Base-by-base conservation (phyloP, 805 yeast species). In the Wickerhamomyces sydowiorum region DNA sequence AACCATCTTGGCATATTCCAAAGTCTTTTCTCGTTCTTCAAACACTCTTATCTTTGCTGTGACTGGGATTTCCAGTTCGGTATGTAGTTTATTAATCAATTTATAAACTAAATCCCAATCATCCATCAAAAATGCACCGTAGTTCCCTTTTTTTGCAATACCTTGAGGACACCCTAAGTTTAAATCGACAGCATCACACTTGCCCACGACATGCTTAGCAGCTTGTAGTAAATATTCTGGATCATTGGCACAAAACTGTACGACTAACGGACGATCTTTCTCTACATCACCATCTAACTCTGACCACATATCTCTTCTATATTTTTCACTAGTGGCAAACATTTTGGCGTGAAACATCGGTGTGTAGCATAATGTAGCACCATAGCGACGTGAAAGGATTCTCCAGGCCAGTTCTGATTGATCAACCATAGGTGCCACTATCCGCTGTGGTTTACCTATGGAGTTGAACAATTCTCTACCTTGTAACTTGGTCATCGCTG, bases 371-470 rank as follows among this genome's bases (percentile, higher is more conserved):
- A 93, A 67, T 2, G 89, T 87, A 0, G 99, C 98, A 3, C 99
- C 99, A 54, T 90, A 83, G 45, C 74, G 70, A 42, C 98, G 73
- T 3, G 95, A 85, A 14, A 93, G 67, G 15, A 86, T 74, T 49
- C 99, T 72, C 98, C 98, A 93, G 2, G 96, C 98, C 17, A 93
- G 71, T 57, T 93, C 99, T 4, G 91, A 81, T 51, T 89, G 97
- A 61, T 93, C 99, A 17, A 93, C 99, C 97, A 93, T 91, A 2
- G 99, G 99, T 3, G 98, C 99, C 18, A 93, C 93, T 21, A 93
- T 82, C 49, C 84, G 86, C 38, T 70, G 76, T 3, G 99, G 99
- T 19, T 65, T 54, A 0, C 93, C 93, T 14, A 91, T 67, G 13
- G 75, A 63, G 35, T 85, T 73, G 59, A 67, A 91, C 2, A 93